Conservation (phyloP, 1,139 yeast genomes). For the Taiozyma onychis region DNA sequence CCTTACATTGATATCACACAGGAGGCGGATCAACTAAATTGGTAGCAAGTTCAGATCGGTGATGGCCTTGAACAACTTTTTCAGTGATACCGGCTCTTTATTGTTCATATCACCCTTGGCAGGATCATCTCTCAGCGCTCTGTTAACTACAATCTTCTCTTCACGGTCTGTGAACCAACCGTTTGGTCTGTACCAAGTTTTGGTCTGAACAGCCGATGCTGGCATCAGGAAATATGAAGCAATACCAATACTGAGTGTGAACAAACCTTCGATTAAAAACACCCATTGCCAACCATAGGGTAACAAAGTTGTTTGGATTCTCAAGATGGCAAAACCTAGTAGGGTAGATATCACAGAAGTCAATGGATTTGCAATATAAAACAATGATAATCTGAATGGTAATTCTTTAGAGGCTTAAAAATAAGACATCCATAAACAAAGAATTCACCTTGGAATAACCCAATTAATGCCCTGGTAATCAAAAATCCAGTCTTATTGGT, state of each 20-base stretch:
- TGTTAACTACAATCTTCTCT: constrained; percentile 55
- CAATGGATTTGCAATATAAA: constrained; percentile 41
- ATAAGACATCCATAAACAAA: constrained; percentile 49
- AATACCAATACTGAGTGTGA: constrained; percentile 52
- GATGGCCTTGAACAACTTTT: constrained; percentile 34
- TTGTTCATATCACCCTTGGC: constrained; percentile 65
- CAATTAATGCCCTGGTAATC: constrained; percentile 41
- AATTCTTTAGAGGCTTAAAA: constrained; percentile 50
- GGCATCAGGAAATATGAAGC: constrained; percentile 53
- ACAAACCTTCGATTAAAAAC: constrained; percentile 56
- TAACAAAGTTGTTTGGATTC: constrained; percentile 35
- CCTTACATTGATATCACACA: constrained; percentile 37
- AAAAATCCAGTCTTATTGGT: constrained; percentile 32
- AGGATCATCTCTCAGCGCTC: constrained; percentile 62
- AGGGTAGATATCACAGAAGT: constrained; percentile 38
- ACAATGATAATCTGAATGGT: constrained; percentile 43
- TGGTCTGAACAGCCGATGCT: constrained; percentile 53
- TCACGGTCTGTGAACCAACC: constrained; percentile 66
- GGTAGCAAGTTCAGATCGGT: constrained; percentile 57
- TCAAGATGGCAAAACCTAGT: constrained; percentile 41
- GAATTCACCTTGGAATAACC: constrained; percentile 50
- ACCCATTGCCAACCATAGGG: constrained; percentile 60
- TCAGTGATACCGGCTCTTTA: constrained; percentile 43
- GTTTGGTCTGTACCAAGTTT: constrained; percentile 40
- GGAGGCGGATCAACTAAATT: constrained; percentile 46